A percentile compares a stretch with the other conserved stretches of the same genome.
Conservation (phyloP, 495 filamentous ascomycete species). For the Podospora anserina region DNA sequence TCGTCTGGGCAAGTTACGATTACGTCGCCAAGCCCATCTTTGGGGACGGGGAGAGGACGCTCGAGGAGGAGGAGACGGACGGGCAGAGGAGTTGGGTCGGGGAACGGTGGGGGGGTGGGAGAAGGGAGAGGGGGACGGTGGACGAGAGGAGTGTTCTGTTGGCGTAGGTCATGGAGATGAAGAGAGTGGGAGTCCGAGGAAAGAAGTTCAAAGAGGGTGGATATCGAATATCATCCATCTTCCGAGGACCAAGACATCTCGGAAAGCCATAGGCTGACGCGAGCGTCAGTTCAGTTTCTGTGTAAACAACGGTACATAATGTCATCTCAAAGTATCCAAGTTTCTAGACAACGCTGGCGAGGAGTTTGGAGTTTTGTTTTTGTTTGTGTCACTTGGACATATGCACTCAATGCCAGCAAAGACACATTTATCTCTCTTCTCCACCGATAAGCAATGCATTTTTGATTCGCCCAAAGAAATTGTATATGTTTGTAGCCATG, state of each 20-base stretch:
- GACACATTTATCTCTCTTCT: background rate
- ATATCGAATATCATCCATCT: no score
- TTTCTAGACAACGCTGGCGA: background rate
- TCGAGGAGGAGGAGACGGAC: constrained; percentile 28
- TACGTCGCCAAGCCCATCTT: constrained; percentile 60
- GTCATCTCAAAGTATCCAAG: no score
- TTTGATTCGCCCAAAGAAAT: background rate
- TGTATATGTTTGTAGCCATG: background rate
- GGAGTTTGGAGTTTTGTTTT: background rate
- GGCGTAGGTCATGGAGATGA: background rate
- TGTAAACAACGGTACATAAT: no score
- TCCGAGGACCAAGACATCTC: no score
- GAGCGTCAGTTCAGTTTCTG: no score
- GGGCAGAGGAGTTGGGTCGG: background rate
- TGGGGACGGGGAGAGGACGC: constrained; percentile 85
- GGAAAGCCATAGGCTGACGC: no score
- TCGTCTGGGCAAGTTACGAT: constrained; percentile 78
- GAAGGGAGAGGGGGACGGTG: constrained; percentile 17
- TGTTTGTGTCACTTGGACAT: background rate
- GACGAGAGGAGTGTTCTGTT: constrained; percentile 29
- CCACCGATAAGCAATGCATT: background rate
- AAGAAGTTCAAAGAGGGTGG: background rate
- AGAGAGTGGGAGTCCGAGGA: background rate
- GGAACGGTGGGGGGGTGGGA: constrained; percentile 5
- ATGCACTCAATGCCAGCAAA: background rate